Evolutionary conservation across 2,329 filamentous ascomycete genomes (phyloP).

Genomic region (Cercospora brassicicola): DNA sequence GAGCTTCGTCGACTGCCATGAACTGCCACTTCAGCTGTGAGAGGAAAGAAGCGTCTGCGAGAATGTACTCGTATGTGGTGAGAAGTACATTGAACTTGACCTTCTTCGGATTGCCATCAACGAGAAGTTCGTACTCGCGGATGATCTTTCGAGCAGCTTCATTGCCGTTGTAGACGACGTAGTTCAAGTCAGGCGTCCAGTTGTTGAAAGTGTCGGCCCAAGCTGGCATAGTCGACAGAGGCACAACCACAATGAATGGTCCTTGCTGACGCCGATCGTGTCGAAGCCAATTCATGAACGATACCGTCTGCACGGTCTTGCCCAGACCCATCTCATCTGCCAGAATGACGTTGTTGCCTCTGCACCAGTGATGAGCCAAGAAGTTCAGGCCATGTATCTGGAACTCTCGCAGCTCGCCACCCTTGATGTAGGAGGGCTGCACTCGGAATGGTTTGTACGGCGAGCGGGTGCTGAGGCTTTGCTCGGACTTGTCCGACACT

Average conservation of each 20-base stretch:
- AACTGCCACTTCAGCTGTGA: slow-evolving; percentile 96
- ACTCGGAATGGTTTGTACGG: slow-evolving; percentile 70
- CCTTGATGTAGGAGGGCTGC: slow-evolving; percentile 81
- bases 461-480: slow-evolving; percentile 71
- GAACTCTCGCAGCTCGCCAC: slow-evolving; percentile 84
- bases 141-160: slow-evolving; percentile 84
- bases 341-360: slow-evolving; percentile 90
- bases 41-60: slow-evolving; percentile 80
- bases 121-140: slow-evolving; percentile 82
- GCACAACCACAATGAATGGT: slow-evolving; percentile 94
- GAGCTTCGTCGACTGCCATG: slow-evolving; percentile 92
- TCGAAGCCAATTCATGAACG: slow-evolving; percentile 94
- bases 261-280: slow-evolving; percentile 88
- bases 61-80: slow-evolving; percentile 95
- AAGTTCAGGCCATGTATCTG: slow-evolving; percentile 95
- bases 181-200: slow-evolving; percentile 95
- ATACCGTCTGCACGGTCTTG: slow-evolving; percentile 96
- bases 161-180: slow-evolving; percentile 93
- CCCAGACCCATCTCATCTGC: slow-evolving; percentile 98
- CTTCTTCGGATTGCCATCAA: slow-evolving; percentile 81
- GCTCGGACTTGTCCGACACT: slow-evolving; percentile 74
- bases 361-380: slow-evolving; percentile 92
- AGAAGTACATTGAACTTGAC: slow-evolving; percentile 97
- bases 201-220: slow-evolving; percentile 98
- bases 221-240: slow-evolving; percentile 92